Base-by-base conservation (phyloP, 75 land plant species). In the Ceratopteris richardii region DNA sequence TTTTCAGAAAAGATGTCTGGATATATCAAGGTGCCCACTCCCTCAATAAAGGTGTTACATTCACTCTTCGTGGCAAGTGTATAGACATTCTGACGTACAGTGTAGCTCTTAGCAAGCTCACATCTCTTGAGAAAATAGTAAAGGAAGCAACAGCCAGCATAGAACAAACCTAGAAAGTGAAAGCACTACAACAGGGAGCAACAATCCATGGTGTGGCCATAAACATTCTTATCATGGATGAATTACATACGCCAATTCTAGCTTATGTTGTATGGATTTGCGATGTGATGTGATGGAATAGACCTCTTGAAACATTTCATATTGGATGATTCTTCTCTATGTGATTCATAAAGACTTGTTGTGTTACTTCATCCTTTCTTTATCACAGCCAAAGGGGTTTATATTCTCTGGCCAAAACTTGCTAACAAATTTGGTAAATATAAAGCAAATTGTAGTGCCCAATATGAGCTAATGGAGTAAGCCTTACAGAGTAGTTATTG, bases 151-250 rank as follows among this genome's bases (percentile, higher is more conserved):
- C 72, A 68, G 67, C 69, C 2, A 82, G 80, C 59, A 80, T 66
- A 14, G 74, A 73, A 52, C 73, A 80, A 40, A 43, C 61, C 19
- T 27, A 31, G 16, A 31, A 64, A 41, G 90, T 86, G 4, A 82
- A 77, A 44, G 65, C 80, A 29, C 74, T 65, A 1, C 36, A 61
- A 37, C 76, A 74, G 39, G 70, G 51, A 14, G 22, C 83, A 39
- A 76, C 61, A 71, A 77, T 69, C 29, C 87, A 86, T 67, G 90
- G 90, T 13, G 70, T 86, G 36, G 54, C 57, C 40, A 71, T 69
- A 9, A 74, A 71, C 44, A 43, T 56, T 29, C 31, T 54, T 30
- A 53, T 83, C 61, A 60, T 85, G 9, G 48, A 62, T 74, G 89
- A 73, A 64, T 71, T 79, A 9, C 60, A 79, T 1, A 61, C 51